A percentile compares a stretch with the other conserved stretches of the same genome.
Conservation (phyloP, 2,329 filamentous ascomycete genomes). For the Periconia digitata region DNA sequence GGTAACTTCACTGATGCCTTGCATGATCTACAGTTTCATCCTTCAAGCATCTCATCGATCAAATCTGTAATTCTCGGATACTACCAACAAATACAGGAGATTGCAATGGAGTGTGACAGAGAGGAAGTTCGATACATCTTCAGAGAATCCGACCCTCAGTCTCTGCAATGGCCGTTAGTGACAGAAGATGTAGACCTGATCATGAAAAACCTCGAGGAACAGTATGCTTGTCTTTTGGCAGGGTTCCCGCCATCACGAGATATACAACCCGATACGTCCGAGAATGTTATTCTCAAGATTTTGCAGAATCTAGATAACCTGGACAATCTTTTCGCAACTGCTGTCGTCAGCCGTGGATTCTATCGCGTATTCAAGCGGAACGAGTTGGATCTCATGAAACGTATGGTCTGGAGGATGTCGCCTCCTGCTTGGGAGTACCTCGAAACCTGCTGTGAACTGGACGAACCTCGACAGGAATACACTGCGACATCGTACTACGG, state of each 20-base stretch:
- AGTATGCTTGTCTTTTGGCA: too few species aligned
- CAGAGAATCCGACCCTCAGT: too few species aligned
- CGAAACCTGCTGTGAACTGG: slow-evolving; percentile 54
- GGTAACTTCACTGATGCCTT: too few species aligned
- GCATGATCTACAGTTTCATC: too few species aligned
- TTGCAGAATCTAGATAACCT: slow-evolving; percentile 52
- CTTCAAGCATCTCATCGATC: too few species aligned
- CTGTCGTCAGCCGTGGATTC: slow-evolving; percentile 58
- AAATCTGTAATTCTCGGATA: too few species aligned
- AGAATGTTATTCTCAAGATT: slow-evolving; percentile 56
- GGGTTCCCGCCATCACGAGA: slow-evolving; percentile 36
- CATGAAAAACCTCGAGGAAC: too few species aligned
- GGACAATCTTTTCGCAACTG: slow-evolving; percentile 58
- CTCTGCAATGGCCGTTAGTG: too few species aligned
- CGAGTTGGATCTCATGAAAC: slow-evolving; percentile 57
- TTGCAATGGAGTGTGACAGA: too few species aligned
- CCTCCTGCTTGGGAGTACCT: slow-evolving; percentile 62
- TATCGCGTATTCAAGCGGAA: slow-evolving; percentile 60
- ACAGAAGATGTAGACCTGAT: too few species aligned
- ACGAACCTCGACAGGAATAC: slow-evolving; percentile 55
- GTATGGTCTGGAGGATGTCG: slow-evolving; percentile 55
- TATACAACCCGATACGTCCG: slow-evolving; percentile 48
- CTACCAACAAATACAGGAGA: too few species aligned
- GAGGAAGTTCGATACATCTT: too few species aligned
- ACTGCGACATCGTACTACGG: slow-evolving; percentile 55